Evolutionary conservation across 768 basidiomycete genomes (phyloP).

Genomic region (Porphyrellus cyaneotinctus): DNA sequence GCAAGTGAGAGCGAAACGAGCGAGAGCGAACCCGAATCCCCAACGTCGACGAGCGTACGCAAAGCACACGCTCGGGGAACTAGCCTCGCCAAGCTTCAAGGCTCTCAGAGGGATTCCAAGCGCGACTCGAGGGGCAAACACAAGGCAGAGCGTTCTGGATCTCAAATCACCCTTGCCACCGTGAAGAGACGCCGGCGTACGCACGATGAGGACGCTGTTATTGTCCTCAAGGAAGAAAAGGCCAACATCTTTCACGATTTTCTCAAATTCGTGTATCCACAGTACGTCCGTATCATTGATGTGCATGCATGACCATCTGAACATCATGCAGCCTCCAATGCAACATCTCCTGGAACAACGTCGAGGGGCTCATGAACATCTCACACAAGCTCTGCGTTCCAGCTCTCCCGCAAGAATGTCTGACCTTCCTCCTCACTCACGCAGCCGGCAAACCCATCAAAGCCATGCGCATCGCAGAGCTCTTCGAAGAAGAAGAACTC

Average conservation of each 20-base stretch:
- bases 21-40: constrained; percentile 34
- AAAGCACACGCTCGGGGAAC: constrained; percentile 43
- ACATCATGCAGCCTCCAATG: constrained; percentile 63
- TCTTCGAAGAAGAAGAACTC: constrained; percentile 85
- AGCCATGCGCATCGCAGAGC: constrained; percentile 87
- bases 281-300: constrained; percentile 47
- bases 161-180: constrained; percentile 37
- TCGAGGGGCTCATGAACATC: constrained; percentile 86
- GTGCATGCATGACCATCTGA: constrained; percentile 1
- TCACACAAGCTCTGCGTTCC: constrained; percentile 86
- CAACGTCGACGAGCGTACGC: constrained; percentile 11
- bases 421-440: constrained; percentile 85
- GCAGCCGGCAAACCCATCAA: constrained; percentile 92
- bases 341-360: constrained; percentile 94
- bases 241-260: constrained; percentile 91
- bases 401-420: constrained; percentile 74
- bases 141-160: constrained; percentile 12
- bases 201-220: constrained; percentile 71
- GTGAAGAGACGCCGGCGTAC: constrained; percentile 39
- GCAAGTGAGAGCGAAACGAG: constrained; percentile 33
- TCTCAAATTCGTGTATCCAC: constrained; percentile 88
- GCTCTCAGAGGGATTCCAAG: constrained; percentile 19
- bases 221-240: constrained; percentile 87
- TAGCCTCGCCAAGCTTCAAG: constrained; percentile 62
- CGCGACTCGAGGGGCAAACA: constrained; percentile 25